phyloP scores from a whole-genome alignment of 2,329 filamentous ascomycete species.

The Colletotrichum sp. region DNA sequence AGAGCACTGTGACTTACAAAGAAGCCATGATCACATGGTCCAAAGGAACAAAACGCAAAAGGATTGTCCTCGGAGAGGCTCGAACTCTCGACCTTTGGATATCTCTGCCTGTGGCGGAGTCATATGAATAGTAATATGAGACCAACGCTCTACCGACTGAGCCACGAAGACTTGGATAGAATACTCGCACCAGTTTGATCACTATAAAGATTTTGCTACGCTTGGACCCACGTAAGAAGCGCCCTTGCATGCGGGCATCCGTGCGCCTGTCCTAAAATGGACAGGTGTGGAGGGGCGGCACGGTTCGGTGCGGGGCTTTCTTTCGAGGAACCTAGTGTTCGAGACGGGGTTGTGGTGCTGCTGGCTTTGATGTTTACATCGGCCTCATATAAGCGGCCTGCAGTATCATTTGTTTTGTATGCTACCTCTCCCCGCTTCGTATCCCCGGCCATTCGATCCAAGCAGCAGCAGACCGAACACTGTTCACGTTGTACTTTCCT shows the following conservation, averaged over 20 bases:
- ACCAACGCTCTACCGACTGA: conserved; percentile 19
- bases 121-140: conserved; percentile 2
- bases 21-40: background rate
- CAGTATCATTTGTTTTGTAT: background rate
- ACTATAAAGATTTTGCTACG: background rate
- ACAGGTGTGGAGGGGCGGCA: background rate
- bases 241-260: background rate
- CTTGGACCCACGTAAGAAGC: background rate
- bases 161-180: background rate
- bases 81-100: conserved; percentile 21
- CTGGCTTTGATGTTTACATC: background rate
- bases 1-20: background rate
- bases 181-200: accelerated
- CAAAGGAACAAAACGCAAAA: background rate
- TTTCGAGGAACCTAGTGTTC: background rate
- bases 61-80: conserved; percentile 15
- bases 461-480: background rate
- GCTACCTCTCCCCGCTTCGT: background rate
- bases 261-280: background rate
- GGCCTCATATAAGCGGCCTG: background rate
- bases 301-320: background rate
- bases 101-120: background rate
- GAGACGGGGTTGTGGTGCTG: background rate
- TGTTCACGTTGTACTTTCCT: background rate
- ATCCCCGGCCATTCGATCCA: background rate